phyloP scores from a whole-genome alignment of 2,329 filamentous ascomycete species.

The Pseudogymnoascus sp. region DNA sequence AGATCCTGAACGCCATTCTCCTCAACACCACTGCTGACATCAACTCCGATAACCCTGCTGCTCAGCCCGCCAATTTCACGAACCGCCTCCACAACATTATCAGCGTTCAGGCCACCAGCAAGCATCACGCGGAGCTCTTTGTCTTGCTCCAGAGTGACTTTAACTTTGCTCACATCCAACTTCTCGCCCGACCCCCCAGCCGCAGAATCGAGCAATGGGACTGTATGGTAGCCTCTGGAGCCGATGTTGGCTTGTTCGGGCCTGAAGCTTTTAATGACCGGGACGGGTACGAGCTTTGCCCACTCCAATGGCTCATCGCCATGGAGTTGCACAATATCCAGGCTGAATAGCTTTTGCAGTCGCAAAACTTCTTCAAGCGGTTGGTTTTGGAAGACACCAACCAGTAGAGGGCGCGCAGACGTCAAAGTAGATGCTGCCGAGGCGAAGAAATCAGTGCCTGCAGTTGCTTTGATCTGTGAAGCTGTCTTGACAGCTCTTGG shows the following conservation, averaged over 20 bases:
- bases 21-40: conserved; percentile 93
- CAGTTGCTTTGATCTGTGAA: conserved; percentile 1
- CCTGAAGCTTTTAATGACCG: conserved; percentile 79
- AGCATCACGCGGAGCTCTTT: conserved; percentile 66
- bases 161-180: conserved; percentile 64
- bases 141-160: conserved; percentile 56
- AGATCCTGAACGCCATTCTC: conserved; percentile 71
- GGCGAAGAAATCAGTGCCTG: conserved; percentile 63
- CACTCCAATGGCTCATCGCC: conserved; percentile 89
- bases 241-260: conserved; percentile 57
- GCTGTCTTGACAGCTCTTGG: conserved; percentile 9
- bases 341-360: conserved; percentile 63
- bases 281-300: conserved; percentile 80
- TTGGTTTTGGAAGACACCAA: conserved; percentile 92
- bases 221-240: conserved; percentile 68
- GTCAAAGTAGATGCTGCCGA: conserved; percentile 40
- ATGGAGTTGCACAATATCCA: conserved; percentile 90
- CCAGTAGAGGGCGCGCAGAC: conserved; percentile 61
- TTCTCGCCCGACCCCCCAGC: conserved; percentile 72
- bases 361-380: conserved; percentile 72
- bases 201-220: conserved; percentile 82
- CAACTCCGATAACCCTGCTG: conserved; percentile 67
- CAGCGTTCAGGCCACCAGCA: conserved; percentile 74
- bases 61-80: conserved; percentile 50
- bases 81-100: conserved; percentile 66